A percentile compares a stretch with the other conserved stretches of the same genome.
Evolutionary conservation across 2,329 filamentous ascomycete genomes (phyloP).

Genomic region (Escovopsis weberi): DNA sequence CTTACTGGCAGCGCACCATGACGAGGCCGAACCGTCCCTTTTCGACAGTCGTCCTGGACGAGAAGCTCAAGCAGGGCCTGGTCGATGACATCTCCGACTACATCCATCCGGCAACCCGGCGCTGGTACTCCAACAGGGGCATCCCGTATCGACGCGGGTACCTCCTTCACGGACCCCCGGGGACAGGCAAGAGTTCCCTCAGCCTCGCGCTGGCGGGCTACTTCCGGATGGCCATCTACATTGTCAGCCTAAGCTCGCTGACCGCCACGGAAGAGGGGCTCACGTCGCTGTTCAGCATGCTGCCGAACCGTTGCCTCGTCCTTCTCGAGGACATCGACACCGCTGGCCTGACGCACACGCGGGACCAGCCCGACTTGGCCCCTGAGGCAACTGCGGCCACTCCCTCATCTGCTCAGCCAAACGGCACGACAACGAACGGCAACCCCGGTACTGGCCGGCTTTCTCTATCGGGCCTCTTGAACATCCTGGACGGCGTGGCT

Average conservation of each 20-base stretch:
- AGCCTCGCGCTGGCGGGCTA: conserved; percentile 56
- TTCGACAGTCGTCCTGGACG: conserved; percentile 50
- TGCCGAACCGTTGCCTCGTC: conserved; percentile 57
- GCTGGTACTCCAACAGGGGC: conserved; percentile 75
- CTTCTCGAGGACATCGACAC: conserved; percentile 66
- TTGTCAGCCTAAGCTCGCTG: conserved; percentile 51
- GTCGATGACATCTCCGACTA: conserved; percentile 49
- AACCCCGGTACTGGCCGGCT: conserved; percentile 24
- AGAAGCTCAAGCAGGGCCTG: conserved; percentile 43
- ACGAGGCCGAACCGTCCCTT: conserved; percentile 45
- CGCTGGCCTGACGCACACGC: conserved; percentile 51
- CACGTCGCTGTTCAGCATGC: conserved; percentile 45
- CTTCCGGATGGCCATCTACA: conserved; percentile 58
- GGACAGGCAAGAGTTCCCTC: conserved; percentile 64
- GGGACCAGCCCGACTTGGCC: conserved; percentile 19
- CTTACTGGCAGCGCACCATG: conserved; percentile 47
- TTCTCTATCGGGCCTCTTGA: conserved; percentile 63
- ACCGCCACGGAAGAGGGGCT: conserved; percentile 52
- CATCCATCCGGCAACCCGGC: conserved; percentile 43
- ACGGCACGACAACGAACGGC: background rate
- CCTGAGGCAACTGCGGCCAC: conserved; percentile 2
- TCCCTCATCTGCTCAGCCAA: background rate
- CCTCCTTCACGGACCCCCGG: conserved; percentile 65
- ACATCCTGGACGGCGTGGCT: conserved; percentile 63
- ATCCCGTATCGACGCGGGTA: conserved; percentile 80